Base-by-base conservation (phyloP, 1,284 basidiomycete species). In the Ganoderma meredithae region DNA sequence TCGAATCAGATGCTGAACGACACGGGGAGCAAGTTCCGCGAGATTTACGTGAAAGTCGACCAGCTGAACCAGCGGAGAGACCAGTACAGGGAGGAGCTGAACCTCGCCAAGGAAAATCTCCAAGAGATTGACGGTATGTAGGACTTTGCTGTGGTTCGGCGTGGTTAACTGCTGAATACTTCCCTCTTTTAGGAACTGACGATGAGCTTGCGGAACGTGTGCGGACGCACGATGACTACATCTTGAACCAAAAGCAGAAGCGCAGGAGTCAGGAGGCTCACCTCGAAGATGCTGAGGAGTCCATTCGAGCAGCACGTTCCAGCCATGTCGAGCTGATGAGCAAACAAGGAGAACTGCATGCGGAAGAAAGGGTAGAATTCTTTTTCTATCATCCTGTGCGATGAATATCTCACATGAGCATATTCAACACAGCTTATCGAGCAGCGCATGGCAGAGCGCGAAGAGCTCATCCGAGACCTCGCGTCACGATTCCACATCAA, bases 1-100 rank as follows among this genome's bases (percentile, higher is more conserved):
- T 85, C 90, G 47, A 99, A 99, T 78, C 85, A 90, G 68, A 88
- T 89, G 60, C 95, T 97, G 77, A 92, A 95, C 75, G 92, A 97
- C 65, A 87, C 91, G 60, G 92, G 95, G 1, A 89, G 90, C 19
- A 92, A 92, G 74, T 98, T 98, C 79, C 88, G 93, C 47, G 91
- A 96, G 77, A 88, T 94, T 60, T 95, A 95, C 75, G 82, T 91
- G 62, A 88, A 89, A 69, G 89, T 93, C 22, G 89, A 94, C 68
- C 85, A 84, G 60, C 80, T 96, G 61, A 84, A 92, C 66, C 84
- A 89, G 68, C 86, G 87, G 75, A 93, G 91, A 76, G 74, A 80
- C n/a, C 82, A 83, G 22, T 82, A 85, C 69, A 79, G 86, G 70
- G 76, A 82, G 69, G 84, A 93, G 77, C 81, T 92, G 74, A 82